Percentiles rank a stretch among this genome's conserved stretches.
Evolutionary conservation across 495 filamentous ascomycete genomes (phyloP).

Genomic region (Aspergillus incahuasiensis): DNA sequence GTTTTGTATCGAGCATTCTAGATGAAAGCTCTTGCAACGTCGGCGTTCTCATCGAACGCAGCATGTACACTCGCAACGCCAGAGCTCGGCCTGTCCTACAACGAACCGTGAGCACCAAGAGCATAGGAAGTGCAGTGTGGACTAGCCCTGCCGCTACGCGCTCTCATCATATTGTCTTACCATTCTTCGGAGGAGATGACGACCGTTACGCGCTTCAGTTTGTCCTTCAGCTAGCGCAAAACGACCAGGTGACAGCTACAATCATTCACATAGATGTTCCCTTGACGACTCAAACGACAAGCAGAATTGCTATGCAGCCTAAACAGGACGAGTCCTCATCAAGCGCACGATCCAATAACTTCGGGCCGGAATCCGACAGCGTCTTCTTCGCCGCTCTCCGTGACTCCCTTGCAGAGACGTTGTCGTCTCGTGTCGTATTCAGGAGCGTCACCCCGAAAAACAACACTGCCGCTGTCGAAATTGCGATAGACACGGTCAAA

Average conservation of each 20-base stretch:
- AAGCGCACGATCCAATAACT: neutral
- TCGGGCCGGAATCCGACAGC: conserved; percentile 37
- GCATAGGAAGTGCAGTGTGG: conserved; percentile 50
- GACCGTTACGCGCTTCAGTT: conserved; percentile 77
- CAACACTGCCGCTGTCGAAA: conserved; percentile 20
- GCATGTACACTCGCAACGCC: conserved; percentile 37
- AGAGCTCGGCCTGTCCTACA: conserved; percentile 34
- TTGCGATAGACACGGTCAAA: conserved; percentile 43
- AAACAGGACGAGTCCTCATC: neutral
- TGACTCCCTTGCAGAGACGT: conserved; percentile 54
- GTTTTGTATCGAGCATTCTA: conserved; percentile 64
- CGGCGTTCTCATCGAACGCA: conserved; percentile 79
- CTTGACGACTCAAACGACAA: neutral
- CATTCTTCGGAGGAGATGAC: conserved; percentile 81
- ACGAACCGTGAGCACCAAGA: conserved; percentile 53
- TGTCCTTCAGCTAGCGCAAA: conserved; percentile 74
- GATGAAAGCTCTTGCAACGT: conserved; percentile 57
- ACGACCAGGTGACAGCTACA: conserved; percentile 57
- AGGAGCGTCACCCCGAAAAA: conserved; percentile 20
- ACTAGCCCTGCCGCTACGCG: conserved; percentile 44
- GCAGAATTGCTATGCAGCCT: neutral
- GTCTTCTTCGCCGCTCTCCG: conserved; percentile 59
- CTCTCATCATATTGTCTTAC: conserved; percentile 81
- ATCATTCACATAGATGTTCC: conserved; percentile 26
- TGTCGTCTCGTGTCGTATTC: conserved; percentile 59